Percentiles rank a stretch among this genome's conserved stretches.
These are phyloP conservation scores for Fonsecaea pedrosoi DNA, from an alignment of 2,329 filamentous ascomycete species.

Conservation along the genomic window DNA sequence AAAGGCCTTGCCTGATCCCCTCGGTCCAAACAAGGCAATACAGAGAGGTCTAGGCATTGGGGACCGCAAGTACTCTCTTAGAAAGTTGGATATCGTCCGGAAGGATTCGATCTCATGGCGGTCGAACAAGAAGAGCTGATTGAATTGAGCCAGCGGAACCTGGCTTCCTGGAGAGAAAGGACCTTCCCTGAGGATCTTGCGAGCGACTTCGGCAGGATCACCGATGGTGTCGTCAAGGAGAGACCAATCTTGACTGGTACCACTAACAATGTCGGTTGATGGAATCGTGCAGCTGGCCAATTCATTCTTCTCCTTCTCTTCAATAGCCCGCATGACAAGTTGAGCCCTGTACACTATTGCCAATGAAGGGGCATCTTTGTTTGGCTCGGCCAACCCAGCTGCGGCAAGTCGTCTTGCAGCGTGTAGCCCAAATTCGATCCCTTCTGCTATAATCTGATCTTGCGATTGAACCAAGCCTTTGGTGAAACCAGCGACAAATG, in stretches of 20 bases:
- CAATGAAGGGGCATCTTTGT: not conserved
- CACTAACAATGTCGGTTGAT: slow-evolving; percentile 1
- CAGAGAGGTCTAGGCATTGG: slow-evolving; percentile 5
- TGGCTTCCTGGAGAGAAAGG: not conserved
- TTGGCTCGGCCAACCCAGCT: not conserved
- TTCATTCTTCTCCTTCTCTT: no score
- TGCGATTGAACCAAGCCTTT: no score
- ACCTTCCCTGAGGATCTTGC: slow-evolving; percentile 2
- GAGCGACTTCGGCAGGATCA: slow-evolving; percentile 1
- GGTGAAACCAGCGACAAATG: slow-evolving; percentile 5
- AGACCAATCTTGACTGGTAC: slow-evolving; percentile 1
- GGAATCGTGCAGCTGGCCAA: not conserved
- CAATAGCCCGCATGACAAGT: not conserved
- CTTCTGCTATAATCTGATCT: not conserved
- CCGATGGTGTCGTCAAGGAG: slow-evolving; percentile 8
- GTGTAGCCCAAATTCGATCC: not conserved
- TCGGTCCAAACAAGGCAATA: slow-evolving; percentile 3
- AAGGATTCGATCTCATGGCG: not conserved
- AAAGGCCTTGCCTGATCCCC: slow-evolving; percentile 10
- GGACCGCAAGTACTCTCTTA: not conserved
- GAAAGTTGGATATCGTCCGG: not conserved
- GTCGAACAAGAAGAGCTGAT: not conserved
- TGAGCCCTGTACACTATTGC: no score
- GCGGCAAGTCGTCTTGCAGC: slow-evolving; percentile 4
- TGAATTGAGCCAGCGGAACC: not conserved